Evolutionary conservation across 306 rosid genomes (phyloP), one percentile per base, ranked within the genome.

Genomic region (Vachellia pachyceras): DNA sequence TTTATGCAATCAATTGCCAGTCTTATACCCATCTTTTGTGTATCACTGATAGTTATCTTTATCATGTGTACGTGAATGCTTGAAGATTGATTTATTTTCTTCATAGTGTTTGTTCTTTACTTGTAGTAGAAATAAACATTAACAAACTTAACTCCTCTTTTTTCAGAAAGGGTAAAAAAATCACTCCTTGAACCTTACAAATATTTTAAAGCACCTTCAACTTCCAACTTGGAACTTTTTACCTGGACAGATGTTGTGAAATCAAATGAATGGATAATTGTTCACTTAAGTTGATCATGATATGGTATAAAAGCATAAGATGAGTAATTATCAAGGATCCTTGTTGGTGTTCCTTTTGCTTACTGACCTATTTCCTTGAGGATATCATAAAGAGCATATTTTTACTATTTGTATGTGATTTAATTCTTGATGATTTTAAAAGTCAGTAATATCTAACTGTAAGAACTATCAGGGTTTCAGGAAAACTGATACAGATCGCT

Each of bases 401-500:
- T 6, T 11, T 72, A 15, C 47, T 47, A 46, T 47, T 10, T 47
- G 42, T 25, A 15, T 47, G 44, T 40, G 42, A 37, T 40, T 50
- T 14, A 35, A 9, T 20, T 22, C 35, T 22, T 14, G 17, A 50
- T 72, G 44, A 36, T 33, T 75, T 69, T 18, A 36, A 58, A 64
- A 39, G 42, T 39, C 36, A 73, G 60, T 82, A 36, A 79, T 36
- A 66, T 47, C 57, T 77, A 74, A 68, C 80, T 50, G 75, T 71
- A 64, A 23, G 58, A 47, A 79, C 29, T 88, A 77, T 36, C 89
- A 96, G 99, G 99, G 99, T n/a, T 95, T 95, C 79, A 83, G 97
- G 89, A 96, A 96, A 86, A 79, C 82, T 73, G 97, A 96, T 85
- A 65, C 94, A 11, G 98, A 96, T 82, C 75, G 84, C 84, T 96